Evolutionary conservation across 73 alveolate genomes (phyloP).

Genomic region (Paraurostyla sp.): DNA sequence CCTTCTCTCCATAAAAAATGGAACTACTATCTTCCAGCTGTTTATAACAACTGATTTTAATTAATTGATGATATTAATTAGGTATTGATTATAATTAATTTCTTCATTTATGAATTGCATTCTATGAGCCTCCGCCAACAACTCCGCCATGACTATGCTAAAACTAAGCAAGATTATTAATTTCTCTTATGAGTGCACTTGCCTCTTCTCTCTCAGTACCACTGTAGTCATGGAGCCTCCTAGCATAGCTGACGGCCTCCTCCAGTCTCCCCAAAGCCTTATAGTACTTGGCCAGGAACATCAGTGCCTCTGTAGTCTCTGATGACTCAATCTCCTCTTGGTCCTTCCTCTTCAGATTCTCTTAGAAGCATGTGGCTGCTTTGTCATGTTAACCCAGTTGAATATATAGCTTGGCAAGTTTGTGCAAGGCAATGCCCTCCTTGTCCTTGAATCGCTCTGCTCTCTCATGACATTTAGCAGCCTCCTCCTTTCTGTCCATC

Average conservation of each 20-base stretch:
- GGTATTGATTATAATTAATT: too few relatives aligned
- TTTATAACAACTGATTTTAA: background rate
- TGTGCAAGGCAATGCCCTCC: slow-evolving; percentile 97
- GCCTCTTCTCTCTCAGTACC: slow-evolving; percentile 93
- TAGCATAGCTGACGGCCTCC: slow-evolving; percentile 89
- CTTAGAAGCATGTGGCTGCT: slow-evolving; percentile 95
- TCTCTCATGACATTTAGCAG: slow-evolving; percentile 97
- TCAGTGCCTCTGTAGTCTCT: slow-evolving; percentile 93
- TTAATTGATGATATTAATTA: too few relatives aligned
- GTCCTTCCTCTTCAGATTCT: slow-evolving; percentile 91
- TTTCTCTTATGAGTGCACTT: slow-evolving; percentile 79
- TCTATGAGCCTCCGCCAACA: background rate
- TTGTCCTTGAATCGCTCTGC: slow-evolving; percentile 95
- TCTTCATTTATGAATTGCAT: too few relatives aligned
- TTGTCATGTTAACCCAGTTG: slow-evolving; percentile 89
- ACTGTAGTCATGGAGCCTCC: slow-evolving; percentile 93
- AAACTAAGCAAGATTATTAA: slow-evolving; percentile 66
- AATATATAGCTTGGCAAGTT: slow-evolving; percentile 94
- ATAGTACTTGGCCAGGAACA: slow-evolving; percentile 91
- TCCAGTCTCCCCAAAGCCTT: slow-evolving; percentile 80
- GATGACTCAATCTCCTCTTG: slow-evolving; percentile 89
- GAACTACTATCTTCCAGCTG: background rate
- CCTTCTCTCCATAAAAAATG: background rate
- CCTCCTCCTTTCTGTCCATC: slow-evolving; percentile 92
- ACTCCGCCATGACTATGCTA: background rate